These are phyloP conservation scores for Tilletia horrida DNA, from an alignment of 1,284 basidiomycete species.

Conservation along the genomic window DNA sequence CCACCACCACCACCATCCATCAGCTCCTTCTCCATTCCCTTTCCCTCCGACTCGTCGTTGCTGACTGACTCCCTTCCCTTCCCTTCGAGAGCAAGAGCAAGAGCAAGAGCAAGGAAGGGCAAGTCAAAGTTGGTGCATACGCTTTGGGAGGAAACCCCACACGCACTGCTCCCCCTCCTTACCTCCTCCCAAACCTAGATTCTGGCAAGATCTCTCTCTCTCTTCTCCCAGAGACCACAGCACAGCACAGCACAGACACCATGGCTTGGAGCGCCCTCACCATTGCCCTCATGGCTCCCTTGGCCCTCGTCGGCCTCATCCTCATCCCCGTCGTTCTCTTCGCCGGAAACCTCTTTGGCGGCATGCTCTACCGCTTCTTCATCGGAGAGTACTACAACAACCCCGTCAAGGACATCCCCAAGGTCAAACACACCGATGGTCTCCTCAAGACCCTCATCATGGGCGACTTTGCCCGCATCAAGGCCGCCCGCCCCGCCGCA, in stretches of 20 bases:
- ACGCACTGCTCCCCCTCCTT: no score
- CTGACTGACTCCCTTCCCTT: no score
- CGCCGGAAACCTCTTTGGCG: conserved; percentile 4
- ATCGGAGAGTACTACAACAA: conserved; percentile 19
- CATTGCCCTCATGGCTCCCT: conserved; percentile 10
- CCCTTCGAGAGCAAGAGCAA: no score
- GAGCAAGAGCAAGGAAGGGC: no score
- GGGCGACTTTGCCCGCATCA: conserved; percentile 19
- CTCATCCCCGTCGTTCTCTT: conserved; percentile 2
- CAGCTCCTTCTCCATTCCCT: no score
- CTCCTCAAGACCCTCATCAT: conserved; percentile 18
- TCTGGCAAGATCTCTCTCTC: no score
- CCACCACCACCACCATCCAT: no score
- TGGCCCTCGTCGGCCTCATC: not conserved
- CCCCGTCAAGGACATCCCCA: conserved; percentile 15
- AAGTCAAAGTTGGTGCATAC: no score
- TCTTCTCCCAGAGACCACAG: no score
- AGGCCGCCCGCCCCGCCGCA: conserved; percentile 9
- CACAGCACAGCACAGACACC: not conserved
- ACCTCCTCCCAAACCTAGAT: no score
- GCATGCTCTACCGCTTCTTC: conserved; percentile 14
- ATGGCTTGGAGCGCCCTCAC: conserved; percentile 3
- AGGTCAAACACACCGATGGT: conserved; percentile 10
- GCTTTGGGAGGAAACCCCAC: no score
- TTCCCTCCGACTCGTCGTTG: no score